A percentile compares a stretch with the other conserved stretches of the same genome.
Evolutionary conservation across 1,284 basidiomycete genomes (phyloP).

Genomic region (Irpex lacteus): DNA sequence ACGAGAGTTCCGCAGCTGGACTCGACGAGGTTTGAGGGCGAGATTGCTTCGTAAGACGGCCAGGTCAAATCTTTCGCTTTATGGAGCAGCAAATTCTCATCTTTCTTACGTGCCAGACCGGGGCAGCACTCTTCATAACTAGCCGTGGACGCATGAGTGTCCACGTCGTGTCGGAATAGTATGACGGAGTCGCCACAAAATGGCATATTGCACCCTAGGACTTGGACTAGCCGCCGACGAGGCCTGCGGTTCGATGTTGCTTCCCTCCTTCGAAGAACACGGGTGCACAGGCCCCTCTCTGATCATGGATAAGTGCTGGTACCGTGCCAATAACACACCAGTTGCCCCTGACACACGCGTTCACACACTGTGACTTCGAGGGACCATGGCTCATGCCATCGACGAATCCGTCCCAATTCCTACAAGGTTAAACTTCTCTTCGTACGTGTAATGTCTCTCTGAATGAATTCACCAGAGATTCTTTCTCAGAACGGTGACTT

Average conservation of each 20-base stretch:
- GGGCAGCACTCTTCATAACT: not conserved
- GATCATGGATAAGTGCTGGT: not conserved
- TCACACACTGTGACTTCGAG: not conserved
- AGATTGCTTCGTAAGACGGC: not conserved
- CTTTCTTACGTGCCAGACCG: not conserved
- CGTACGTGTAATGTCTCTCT: not conserved
- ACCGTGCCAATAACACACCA: not conserved
- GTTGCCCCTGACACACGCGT: not conserved
- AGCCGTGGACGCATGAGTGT: not conserved
- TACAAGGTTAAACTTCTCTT: not conserved
- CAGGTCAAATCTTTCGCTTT: not conserved
- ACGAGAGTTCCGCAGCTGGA: slow-evolving; percentile 1
- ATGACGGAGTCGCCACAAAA: not conserved
- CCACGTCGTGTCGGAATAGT: not conserved
- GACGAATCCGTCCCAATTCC: not conserved
- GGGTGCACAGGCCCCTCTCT: not conserved
- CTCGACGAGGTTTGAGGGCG: not conserved
- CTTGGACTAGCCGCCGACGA: not conserved
- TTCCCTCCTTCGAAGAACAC: not conserved
- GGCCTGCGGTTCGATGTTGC: not conserved
- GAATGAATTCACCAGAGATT: not conserved
- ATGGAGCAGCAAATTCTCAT: not conserved
- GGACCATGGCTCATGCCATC: not conserved
- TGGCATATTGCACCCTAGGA: not conserved
- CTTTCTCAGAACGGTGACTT: slow-evolving; percentile 1